Percentiles rank a stretch among this genome's conserved stretches.
Conservation (phyloP, 2,329 filamentous ascomycete species). For the Trichoderma hamatum region DNA sequence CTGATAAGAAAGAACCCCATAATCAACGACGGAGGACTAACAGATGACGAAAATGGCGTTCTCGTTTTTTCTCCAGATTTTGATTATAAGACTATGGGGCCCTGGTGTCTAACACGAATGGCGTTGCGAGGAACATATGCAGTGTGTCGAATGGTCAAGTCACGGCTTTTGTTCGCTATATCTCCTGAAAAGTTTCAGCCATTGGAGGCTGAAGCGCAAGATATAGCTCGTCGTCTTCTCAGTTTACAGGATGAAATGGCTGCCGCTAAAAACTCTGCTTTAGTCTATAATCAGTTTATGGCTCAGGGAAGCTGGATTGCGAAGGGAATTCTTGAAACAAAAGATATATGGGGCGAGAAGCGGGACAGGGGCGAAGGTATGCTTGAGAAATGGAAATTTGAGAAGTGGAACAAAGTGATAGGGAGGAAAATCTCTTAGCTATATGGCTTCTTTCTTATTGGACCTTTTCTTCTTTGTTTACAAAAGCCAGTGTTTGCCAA, state of each 20-base stretch:
- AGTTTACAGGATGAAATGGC: slow-evolving; percentile 7
- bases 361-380: background rate
- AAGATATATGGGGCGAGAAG: background rate
- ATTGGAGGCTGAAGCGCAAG: background rate
- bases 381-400: slow-evolving; percentile 10
- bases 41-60: slow-evolving; percentile 12
- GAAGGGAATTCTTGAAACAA: slow-evolving; percentile 11
- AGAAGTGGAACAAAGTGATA: slow-evolving; percentile 11
- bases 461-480: background rate
- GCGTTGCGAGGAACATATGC: slow-evolving; percentile 12
- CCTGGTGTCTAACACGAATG: slow-evolving; percentile 15
- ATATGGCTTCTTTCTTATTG: background rate
- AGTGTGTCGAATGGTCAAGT: slow-evolving; percentile 23
- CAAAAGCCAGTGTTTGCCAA: background rate
- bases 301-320: slow-evolving; percentile 21
- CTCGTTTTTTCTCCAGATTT: slow-evolving; percentile 5
- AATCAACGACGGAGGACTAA: background rate
- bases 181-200: background rate
- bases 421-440: slow-evolving; percentile 10
- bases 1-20: background rate
- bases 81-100: slow-evolving; percentile 2
- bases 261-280: background rate
- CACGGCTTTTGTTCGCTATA: slow-evolving; percentile 6
- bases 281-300: slow-evolving; percentile 16
- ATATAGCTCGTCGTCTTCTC: background rate